These are phyloP conservation scores for Rhododendron molle DNA, from an alignment of 148 eudicot genomes.

Conservation along the genomic window DNA sequence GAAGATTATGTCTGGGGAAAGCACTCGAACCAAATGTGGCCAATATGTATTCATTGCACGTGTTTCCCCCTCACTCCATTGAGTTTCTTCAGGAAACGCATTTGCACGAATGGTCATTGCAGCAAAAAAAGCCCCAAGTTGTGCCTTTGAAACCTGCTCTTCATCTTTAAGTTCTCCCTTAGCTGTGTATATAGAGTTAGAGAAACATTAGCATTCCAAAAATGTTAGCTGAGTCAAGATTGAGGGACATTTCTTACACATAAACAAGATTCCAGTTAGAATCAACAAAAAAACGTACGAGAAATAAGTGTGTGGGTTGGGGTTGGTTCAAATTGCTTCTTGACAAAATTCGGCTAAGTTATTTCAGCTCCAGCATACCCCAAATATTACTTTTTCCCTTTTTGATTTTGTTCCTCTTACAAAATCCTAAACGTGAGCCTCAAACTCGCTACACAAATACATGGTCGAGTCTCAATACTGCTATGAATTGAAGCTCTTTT, in stretches of 20 bases:
- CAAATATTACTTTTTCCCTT: background rate
- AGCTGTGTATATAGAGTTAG: constrained; percentile 34
- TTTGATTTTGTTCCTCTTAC: background rate
- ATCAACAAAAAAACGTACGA: background rate
- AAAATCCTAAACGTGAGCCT: background rate
- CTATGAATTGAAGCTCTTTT: too few relatives aligned
- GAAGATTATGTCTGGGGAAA: constrained; percentile 80
- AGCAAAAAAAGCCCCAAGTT: constrained; percentile 94
- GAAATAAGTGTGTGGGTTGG: background rate
- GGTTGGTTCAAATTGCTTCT: background rate
- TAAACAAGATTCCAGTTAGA: background rate
- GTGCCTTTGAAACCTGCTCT: constrained; percentile 69
- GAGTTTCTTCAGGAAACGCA: constrained; percentile 89
- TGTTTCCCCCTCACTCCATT: constrained; percentile 97
- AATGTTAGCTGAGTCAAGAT: background rate
- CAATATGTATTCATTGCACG: constrained; percentile 78
- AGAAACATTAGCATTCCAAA: background rate
- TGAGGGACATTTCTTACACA: background rate
- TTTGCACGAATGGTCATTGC: constrained; percentile 96
- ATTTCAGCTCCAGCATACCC: background rate
- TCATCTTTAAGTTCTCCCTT: constrained; percentile 87
- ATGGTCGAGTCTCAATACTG: too few relatives aligned
- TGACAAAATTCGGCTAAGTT: background rate
- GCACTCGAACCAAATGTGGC: constrained; percentile 73
- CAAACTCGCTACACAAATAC: too few relatives aligned